These are phyloP conservation scores for Verticillium tricorpus DNA, from an alignment of 2,329 filamentous ascomycete genomes.

Conservation along the genomic window DNA sequence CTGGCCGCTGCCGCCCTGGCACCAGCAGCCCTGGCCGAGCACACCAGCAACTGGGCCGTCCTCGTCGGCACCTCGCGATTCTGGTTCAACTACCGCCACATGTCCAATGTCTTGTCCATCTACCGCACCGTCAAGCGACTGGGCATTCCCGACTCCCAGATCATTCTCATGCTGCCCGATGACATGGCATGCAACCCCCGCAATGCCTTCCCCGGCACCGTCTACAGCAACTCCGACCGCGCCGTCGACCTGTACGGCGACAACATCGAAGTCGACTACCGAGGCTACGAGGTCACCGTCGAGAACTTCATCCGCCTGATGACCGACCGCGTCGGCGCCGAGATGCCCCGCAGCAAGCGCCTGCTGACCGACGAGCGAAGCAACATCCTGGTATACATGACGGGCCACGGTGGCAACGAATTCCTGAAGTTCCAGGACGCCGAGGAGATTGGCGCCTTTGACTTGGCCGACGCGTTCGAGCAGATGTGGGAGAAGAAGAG, in stretches of 20 bases:
- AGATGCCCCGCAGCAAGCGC: constrained; percentile 92
- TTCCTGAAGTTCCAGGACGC: constrained; percentile 98
- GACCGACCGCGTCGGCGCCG: constrained; percentile 89
- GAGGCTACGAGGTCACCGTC: constrained; percentile 96
- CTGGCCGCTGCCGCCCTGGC: constrained; percentile 43
- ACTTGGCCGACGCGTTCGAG: constrained; percentile 93
- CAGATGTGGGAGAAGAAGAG: constrained; percentile 99
- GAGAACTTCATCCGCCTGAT: constrained; percentile 96
- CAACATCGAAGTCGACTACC: constrained; percentile 98
- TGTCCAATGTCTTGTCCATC: constrained; percentile 94
- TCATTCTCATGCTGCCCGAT: constrained; percentile 99
- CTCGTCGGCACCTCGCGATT: constrained; percentile 98
- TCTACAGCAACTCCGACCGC: constrained; percentile 97
- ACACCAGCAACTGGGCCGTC: constrained; percentile 99
- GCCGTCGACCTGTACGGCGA: constrained; percentile 95
- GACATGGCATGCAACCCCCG: constrained; percentile 99
- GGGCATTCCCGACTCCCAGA: constrained; percentile 96
- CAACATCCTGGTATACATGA: constrained; percentile 99
- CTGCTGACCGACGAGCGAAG: constrained; percentile 91
- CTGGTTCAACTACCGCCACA: constrained; percentile 99
- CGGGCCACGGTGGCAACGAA: constrained; percentile 93
- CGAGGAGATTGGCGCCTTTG: constrained; percentile 94
- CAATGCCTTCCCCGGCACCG: constrained; percentile 94
- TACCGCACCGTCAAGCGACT: constrained; percentile 98
- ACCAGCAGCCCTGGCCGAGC: constrained; percentile 54